Base-by-base conservation (phyloP, 176 grass and related monocot genomes). In the Eleusine indica region DNA sequence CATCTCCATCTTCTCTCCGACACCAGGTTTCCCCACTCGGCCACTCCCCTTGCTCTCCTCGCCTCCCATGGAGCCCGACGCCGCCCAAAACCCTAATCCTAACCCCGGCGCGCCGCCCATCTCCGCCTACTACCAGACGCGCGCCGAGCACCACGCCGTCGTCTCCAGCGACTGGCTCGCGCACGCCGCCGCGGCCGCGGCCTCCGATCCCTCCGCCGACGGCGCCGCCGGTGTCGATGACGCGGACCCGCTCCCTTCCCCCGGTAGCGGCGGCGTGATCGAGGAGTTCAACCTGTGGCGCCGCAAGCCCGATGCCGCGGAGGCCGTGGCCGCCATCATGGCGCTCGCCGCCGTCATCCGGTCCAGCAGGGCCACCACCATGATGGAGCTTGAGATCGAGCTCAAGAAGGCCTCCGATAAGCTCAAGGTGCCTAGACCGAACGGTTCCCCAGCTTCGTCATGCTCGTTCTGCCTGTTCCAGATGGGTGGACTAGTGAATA, bases 321-420 rank as follows among this genome's bases (percentile, higher is more conserved):
- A 98, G 89, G 96, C 96, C 12, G 96, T 98, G 4, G 91, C 96
- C 22, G 96, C 93, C 12, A 96, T 98, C 86, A 95, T 98, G 96
- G 96, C 96, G 17, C 89, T 98, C 53, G 89, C 89, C 29, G 91
- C 93, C 28, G 96, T 92, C 11, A 98, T 98, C 72, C 85, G 91
- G 29, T 98, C 91, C 66, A 94, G 96, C 85, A 85, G 87, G 85
- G 93, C 96, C 70, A 95, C 88, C 74, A 98, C 96, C 89, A 98
- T 98, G 93, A 95, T 95, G 89, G 96, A 98, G 80, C 93, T 98
- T 72, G 96, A 98, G 78, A 98, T 98, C 68, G 96, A 98, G 66
- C 93, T 98, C 83, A 98, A 95, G 91, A 98, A 94, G 84, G 93
- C 93, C 0, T 98, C 96, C 29, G 88, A 94, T 54, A 96, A 87